phyloP scores from a whole-genome alignment of 1,284 basidiomycete species.

The Abortiporus biennis region DNA sequence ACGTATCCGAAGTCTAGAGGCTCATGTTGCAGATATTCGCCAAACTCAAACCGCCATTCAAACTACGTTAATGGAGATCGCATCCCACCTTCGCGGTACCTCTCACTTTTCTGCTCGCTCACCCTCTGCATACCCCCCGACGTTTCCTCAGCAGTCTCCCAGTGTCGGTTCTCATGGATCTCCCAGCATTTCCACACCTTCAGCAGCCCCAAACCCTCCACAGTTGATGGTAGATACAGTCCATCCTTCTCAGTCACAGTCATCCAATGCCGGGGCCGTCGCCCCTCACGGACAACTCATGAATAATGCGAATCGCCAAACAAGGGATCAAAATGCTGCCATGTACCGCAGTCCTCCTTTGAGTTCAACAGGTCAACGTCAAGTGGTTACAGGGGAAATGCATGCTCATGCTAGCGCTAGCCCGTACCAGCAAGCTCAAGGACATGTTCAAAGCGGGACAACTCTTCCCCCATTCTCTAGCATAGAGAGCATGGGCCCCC shows the following conservation, averaged over 20 bases:
- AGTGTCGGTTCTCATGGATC: conserved; percentile 49
- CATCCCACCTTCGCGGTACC: conserved; percentile 56
- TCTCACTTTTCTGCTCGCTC: conserved; percentile 44
- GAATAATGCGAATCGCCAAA: conserved; percentile 12
- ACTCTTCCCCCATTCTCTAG: conserved; percentile 68
- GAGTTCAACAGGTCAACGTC: conserved; percentile 19
- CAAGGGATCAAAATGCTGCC: conserved; percentile 17
- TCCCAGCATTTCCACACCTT: conserved; percentile 58
- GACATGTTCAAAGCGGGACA: conserved; percentile 24
- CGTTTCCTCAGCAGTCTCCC: conserved; percentile 57
- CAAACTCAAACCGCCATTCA: conserved; percentile 67
- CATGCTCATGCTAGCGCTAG: conserved; percentile 18
- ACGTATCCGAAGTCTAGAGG: conserved; percentile 80
- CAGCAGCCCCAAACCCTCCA: conserved; percentile 27
- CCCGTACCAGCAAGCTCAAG: conserved; percentile 20
- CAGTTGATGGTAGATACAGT: conserved; percentile 33
- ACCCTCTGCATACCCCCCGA: conserved; percentile 50
- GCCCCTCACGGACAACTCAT: conserved; percentile 19
- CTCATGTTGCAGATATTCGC: conserved; percentile 75
- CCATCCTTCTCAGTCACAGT: conserved; percentile 17
- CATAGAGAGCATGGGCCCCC: conserved; percentile 52
- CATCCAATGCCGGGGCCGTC: conserved; percentile 17
- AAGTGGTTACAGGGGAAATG: too few relatives aligned
- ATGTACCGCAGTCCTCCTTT: conserved; percentile 20
- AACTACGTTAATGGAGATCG: conserved; percentile 71